Evolutionary conservation across 345 rosid species (phyloP).

Genomic region (Syzygium grande): DNA sequence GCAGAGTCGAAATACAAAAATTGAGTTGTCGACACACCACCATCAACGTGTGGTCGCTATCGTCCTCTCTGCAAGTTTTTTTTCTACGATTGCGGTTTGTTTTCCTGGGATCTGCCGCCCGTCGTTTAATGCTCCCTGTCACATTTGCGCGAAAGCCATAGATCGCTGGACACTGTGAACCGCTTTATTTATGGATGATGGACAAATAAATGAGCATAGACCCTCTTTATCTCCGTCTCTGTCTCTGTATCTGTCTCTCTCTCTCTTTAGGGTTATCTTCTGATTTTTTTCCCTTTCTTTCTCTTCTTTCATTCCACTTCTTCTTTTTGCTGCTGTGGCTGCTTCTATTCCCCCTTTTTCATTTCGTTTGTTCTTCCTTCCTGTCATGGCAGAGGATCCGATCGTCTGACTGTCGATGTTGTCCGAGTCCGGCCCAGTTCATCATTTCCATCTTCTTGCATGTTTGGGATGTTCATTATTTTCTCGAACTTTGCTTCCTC

Average conservation of each 20-base stretch:
- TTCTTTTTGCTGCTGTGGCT: neutral
- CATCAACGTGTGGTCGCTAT: neutral
- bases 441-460: neutral
- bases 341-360: neutral
- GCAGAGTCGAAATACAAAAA: neutral
- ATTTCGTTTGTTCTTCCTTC: neutral
- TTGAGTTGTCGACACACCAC: neutral
- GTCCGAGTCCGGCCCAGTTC: neutral
- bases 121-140: slow-evolving; percentile 13
- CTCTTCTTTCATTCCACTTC: neutral
- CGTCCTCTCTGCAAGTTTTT: neutral
- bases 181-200: neutral
- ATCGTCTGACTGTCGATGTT: neutral
- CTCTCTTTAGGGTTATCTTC: neutral
- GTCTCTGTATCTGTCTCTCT: slow-evolving; percentile 9
- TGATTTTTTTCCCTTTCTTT: neutral
- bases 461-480: neutral
- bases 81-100: slow-evolving; percentile 16
- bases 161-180: neutral
- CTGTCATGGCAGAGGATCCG: neutral
- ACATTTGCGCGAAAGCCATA: neutral
- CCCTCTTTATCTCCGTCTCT: neutral
- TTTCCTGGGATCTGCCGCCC: slow-evolving; percentile 42
- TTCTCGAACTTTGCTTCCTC: neutral
- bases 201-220: neutral